Percentiles rank a stretch among this genome's conserved stretches.
Evolutionary conservation across 352 stramenopile species (phyloP).

Genomic region (Phytophthora tubulina): DNA sequence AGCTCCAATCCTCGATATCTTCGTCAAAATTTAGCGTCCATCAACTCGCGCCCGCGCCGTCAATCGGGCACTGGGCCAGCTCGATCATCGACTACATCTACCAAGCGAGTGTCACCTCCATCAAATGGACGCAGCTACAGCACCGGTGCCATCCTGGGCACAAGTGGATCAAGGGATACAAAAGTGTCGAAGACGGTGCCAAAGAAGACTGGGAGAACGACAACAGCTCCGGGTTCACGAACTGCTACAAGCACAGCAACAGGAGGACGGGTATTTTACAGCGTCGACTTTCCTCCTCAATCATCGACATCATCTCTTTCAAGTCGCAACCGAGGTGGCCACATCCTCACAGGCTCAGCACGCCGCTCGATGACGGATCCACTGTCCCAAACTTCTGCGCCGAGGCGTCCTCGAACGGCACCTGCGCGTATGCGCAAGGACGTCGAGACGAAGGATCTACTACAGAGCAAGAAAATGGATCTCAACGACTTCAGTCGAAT

Average conservation of each 20-base stretch:
- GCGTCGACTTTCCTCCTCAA: slow-evolving; percentile 37
- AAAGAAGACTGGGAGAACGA: slow-evolving; percentile 28
- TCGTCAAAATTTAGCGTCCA: slow-evolving; percentile 61
- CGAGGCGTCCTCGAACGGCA: slow-evolving; percentile 51
- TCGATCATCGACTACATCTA: slow-evolving; percentile 37
- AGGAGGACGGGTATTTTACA: slow-evolving; percentile 44
- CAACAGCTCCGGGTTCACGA: slow-evolving; percentile 17
- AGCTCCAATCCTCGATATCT: slow-evolving; percentile 56
- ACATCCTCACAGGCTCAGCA: slow-evolving; percentile 30
- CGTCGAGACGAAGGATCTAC: slow-evolving; percentile 52
- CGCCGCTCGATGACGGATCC: slow-evolving; percentile 35
- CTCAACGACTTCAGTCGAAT: slow-evolving; percentile 32
- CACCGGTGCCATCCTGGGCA: slow-evolving; percentile 27
- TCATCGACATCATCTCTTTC: slow-evolving; percentile 21
- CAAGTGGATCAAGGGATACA: slow-evolving; percentile 20
- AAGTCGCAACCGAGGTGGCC: slow-evolving; percentile 29
- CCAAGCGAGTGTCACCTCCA: slow-evolving; percentile 39
- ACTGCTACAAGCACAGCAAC: slow-evolving; percentile 20
- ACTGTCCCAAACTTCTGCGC: slow-evolving; percentile 19
- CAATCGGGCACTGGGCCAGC: slow-evolving; percentile 13
- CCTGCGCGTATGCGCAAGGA: slow-evolving; percentile 52
- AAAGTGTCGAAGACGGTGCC: slow-evolving; percentile 25
- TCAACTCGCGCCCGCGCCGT: slow-evolving; percentile 56
- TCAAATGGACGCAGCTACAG: slow-evolving; percentile 29
- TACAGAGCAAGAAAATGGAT: slow-evolving; percentile 57